phyloP scores from a whole-genome alignment of 2,329 filamentous ascomycete species.

The Exophiala sideris region DNA sequence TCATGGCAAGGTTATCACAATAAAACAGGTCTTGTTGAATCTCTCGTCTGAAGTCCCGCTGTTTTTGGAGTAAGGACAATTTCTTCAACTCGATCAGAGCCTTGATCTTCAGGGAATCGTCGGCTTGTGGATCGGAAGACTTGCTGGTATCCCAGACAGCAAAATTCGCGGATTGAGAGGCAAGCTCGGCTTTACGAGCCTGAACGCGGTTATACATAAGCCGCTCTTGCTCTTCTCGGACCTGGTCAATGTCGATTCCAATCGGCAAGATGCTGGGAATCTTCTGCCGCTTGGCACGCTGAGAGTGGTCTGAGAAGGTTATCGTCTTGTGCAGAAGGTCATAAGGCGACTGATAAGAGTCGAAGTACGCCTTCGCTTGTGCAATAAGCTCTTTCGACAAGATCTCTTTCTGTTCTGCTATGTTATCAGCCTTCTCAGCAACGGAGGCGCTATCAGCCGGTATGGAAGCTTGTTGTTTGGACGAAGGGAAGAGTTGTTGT shows the following conservation, averaged over 20 bases:
- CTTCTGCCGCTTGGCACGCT: slow-evolving; percentile 71
- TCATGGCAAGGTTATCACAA: slow-evolving; percentile 95
- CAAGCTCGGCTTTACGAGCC: slow-evolving; percentile 78
- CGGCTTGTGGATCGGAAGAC: slow-evolving; percentile 66
- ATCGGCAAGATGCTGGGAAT: slow-evolving; percentile 86
- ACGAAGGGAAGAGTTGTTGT: slow-evolving; percentile 70
- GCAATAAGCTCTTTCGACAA: slow-evolving; percentile 27
- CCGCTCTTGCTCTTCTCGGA: slow-evolving; percentile 82
- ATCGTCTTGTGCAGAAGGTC: slow-evolving; percentile 57
- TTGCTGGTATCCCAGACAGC: slow-evolving; percentile 77
- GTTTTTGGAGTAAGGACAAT: slow-evolving; percentile 80
- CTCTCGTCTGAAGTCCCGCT: slow-evolving; percentile 78
- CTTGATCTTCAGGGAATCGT: slow-evolving; percentile 81
- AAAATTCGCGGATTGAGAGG: slow-evolving; percentile 77
- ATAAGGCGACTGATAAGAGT: slow-evolving; percentile 73
- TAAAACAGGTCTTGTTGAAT: slow-evolving; percentile 90
- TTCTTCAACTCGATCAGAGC: slow-evolving; percentile 95
- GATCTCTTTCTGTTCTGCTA: slow-evolving; percentile 30
- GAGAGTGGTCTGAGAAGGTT: slow-evolving; percentile 74
- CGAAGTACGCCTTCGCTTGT: slow-evolving; percentile 52
- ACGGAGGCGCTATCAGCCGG: slow-evolving; percentile 34
- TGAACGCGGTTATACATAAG: slow-evolving; percentile 87
- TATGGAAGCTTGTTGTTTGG: slow-evolving; percentile 37
- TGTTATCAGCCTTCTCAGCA: slow-evolving; percentile 33
- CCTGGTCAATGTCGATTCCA: slow-evolving; percentile 80